Evolutionary conservation across 257 asterid species (phyloP), one percentile per base, ranked within the genome.

Genomic region (Solanum sitiens): DNA sequence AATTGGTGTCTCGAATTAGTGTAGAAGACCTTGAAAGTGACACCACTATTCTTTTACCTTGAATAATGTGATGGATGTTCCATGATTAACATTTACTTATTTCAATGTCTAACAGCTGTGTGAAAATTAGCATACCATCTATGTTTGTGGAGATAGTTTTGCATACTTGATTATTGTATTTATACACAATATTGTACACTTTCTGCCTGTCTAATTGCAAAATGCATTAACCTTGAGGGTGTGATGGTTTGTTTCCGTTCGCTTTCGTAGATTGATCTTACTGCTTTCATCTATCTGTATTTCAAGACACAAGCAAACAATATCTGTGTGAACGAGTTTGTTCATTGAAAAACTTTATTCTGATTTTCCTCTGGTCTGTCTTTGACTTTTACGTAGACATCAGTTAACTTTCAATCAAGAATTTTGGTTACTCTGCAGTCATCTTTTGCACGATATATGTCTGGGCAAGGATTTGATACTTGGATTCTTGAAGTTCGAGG

Each of bases 401-500:
- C 70, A 50, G 45, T 82, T 37, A 32, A 77, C 59, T 53, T 86
- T 25, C 47, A 27, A 71, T 83, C 72, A 56, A 16, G 67, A 25
- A 37, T 30, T 56, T 42, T 45, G 63, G 39, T 63, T 42, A 40
- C 88, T 63, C 92, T 92, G 93, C 95, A 96, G 99, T 96, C 95
- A 88, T 97, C 99, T 83, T 97, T 97, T 92, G 99, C 99, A 87
- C 99, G 99, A 83, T 90, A 92, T 89, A 97, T 97, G 99, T 95
- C 98, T 91, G 95, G 92, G 87, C 98, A 96, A 91, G 99, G 99
- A 92, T 97, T 95, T 94, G 99, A 97, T 88, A 97, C 99, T 45
- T 97, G 99, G 99, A 90, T 97, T 83, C 94, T 97, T 76, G 99
- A 97, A 94, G 98, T 96, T 84, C 93, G 99, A 89, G 99, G 99